These are phyloP conservation scores for Linnemannia schmuckeri DNA, from an alignment of 192 early-diverging fungal genomes.

Conservation along the genomic window DNA sequence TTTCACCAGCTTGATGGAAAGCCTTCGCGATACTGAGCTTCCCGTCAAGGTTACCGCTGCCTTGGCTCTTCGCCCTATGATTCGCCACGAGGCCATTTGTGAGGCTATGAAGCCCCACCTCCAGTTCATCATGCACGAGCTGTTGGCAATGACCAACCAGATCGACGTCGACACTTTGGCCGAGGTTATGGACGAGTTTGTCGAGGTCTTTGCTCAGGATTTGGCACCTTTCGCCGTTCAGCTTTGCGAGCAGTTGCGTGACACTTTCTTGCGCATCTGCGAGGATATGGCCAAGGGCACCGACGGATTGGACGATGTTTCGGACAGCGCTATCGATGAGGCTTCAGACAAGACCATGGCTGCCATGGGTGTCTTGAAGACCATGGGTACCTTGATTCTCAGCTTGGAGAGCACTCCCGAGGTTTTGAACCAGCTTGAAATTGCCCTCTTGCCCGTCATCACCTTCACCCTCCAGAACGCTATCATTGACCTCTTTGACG, in stretches of 20 bases:
- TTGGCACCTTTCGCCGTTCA: conserved; percentile 95
- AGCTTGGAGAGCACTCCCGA: conserved; percentile 87
- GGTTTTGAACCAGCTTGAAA: conserved; percentile 85
- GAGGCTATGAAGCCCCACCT: conserved; percentile 58
- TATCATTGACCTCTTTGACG: conserved; percentile 85
- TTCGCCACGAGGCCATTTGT: conserved; percentile 72
- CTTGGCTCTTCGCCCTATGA: conserved; percentile 83
- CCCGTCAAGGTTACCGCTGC: conserved; percentile 93
- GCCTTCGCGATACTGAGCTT: conserved; percentile 82
- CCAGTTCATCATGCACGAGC: conserved; percentile 62
- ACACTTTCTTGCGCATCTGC: conserved; percentile 87
- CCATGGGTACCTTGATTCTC: conserved; percentile 88
- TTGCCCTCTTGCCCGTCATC: conserved; percentile 82
- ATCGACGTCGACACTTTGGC: conserved; percentile 95
- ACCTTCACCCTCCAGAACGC: conserved; percentile 83
- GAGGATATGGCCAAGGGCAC: conserved; percentile 62
- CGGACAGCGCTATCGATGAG: conserved; percentile 74
- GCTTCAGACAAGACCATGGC: conserved; percentile 90
- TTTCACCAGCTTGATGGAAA: conserved; percentile 68
- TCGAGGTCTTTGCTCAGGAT: conserved; percentile 91
- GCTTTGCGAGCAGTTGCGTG: conserved; percentile 87
- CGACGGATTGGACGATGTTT: conserved; percentile 57
- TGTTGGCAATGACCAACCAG: conserved; percentile 91
- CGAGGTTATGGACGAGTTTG: conserved; percentile 90
- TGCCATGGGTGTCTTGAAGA: conserved; percentile 91